These are phyloP conservation scores for Linanthus parryae DNA, from an alignment of 148 eudicot species.

Conservation along the genomic window DNA sequence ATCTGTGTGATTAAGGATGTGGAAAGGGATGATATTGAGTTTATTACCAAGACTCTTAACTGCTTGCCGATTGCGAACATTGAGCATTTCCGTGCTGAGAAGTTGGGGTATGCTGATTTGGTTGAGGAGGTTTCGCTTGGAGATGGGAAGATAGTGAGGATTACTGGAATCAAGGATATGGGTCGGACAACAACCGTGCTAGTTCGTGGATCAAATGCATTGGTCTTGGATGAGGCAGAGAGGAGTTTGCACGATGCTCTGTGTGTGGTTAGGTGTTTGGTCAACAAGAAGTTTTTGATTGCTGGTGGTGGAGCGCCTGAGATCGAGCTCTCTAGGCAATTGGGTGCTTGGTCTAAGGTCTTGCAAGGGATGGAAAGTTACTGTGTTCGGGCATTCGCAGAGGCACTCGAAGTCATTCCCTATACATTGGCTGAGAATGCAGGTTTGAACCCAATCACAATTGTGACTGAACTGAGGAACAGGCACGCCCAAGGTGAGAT, in stretches of 20 bases:
- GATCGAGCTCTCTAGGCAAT: conserved; percentile 89
- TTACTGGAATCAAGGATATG: conserved; percentile 90
- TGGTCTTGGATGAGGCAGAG: conserved; percentile 96
- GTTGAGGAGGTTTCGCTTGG: conserved; percentile 87
- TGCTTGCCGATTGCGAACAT: conserved; percentile 88
- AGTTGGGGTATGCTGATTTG: conserved; percentile 77
- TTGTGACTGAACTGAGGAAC: conserved; percentile 92
- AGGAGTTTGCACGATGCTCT: conserved; percentile 98
- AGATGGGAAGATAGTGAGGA: conserved; percentile 81
- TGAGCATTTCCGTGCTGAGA: conserved; percentile 92
- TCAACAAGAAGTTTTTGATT: conserved; percentile 81
- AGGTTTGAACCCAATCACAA: conserved; percentile 79
- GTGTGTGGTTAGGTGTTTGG: conserved; percentile 95
- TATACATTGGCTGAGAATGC: conserved; percentile 97
- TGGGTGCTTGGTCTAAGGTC: conserved; percentile 95
- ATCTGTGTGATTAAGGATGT: conserved; percentile 92
- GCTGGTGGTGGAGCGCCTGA: conserved; percentile 99
- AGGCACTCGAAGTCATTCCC: conserved; percentile 92
- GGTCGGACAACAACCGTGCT: conserved; percentile 84
- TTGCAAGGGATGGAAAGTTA: conserved; percentile 95
- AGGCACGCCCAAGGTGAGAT: conserved; percentile 96
- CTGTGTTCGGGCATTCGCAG: conserved; percentile 82
- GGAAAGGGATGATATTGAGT: conserved; percentile 97
- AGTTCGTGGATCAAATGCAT: conserved; percentile 84
- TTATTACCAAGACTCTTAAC: conserved; percentile 90